Percentiles rank a stretch among this genome's conserved stretches.
phyloP scores from a whole-genome alignment of 495 filamentous ascomycete species.

The Parathielavia hyrcaniae region DNA sequence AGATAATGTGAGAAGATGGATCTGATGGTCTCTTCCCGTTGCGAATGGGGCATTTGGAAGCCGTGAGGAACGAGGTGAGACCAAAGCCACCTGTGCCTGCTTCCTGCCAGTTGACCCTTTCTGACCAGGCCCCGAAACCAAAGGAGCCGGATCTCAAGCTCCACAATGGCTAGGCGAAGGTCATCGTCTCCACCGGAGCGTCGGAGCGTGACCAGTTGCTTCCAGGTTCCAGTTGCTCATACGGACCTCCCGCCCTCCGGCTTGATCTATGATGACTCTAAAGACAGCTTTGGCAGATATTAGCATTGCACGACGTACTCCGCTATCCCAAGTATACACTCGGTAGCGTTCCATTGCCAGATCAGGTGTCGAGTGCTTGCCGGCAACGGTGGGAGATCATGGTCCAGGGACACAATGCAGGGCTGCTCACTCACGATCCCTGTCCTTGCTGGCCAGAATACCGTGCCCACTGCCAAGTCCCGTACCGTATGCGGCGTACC shows the following conservation, averaged over 20 bases:
- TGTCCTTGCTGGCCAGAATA: conserved; percentile 33
- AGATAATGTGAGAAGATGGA: no score
- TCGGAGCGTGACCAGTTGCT: background rate
- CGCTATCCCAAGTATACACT: background rate
- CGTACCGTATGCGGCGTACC: conserved; percentile 15
- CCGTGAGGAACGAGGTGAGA: background rate
- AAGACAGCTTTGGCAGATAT: no score
- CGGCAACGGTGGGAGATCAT: conserved; percentile 10
- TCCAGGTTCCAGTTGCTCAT: no score
- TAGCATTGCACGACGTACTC: no score
- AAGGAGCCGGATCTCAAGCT: conserved; percentile 9
- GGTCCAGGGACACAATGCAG: conserved; percentile 20
- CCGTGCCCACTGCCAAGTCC: conserved; percentile 13
- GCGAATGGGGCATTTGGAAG: background rate
- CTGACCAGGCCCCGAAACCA: conserved; percentile 5
- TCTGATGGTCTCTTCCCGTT: background rate
- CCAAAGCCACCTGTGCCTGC: background rate
- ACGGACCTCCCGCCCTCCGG: no score
- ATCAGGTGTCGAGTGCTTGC: conserved; percentile 3
- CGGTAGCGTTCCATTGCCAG: no score
- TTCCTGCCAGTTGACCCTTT: background rate
- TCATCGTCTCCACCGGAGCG: conserved; percentile 1
- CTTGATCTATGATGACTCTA: no score
- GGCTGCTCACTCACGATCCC: conserved; percentile 43
- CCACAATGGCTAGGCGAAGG: conserved; percentile 9